Percentiles rank a stretch among this genome's conserved stretches.
Conservation (phyloP, 768 basidiomycete genomes). For the Serendipita sp. region DNA sequence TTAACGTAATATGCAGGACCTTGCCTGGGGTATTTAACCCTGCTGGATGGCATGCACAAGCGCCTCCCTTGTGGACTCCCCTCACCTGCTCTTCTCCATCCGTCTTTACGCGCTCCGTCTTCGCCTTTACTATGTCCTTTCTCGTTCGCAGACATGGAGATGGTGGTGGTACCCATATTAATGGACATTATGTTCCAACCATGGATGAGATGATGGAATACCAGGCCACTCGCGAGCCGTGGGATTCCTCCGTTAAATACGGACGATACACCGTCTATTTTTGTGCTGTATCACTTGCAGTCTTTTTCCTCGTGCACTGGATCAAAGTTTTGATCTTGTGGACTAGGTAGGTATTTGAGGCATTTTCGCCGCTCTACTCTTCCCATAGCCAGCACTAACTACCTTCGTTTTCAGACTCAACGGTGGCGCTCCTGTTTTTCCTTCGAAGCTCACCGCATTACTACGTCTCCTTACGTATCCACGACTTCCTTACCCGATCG, state of each 20-base stretch:
- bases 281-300: neutral
- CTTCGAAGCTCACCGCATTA: neutral
- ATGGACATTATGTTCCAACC: slow-evolving; percentile 1
- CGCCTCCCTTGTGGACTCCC: too few relatives aligned
- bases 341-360: neutral
- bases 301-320: neutral
- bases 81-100: too few relatives aligned
- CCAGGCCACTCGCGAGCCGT: neutral
- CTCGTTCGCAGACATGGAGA: neutral
- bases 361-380: neutral
- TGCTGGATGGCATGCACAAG: too few relatives aligned
- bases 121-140: too few relatives aligned
- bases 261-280: neutral
- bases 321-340: neutral
- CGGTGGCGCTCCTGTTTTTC: neutral
- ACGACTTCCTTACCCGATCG: neutral
- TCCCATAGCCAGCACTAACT: neutral
- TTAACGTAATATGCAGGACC: too few relatives aligned
- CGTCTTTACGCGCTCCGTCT: too few relatives aligned
- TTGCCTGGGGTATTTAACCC: too few relatives aligned
- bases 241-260: neutral
- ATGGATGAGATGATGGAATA: slow-evolving; percentile 3
- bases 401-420: neutral
- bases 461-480: neutral
- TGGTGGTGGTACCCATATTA: neutral